Evolutionary conservation across 352 stramenopile species (phyloP), one percentile per base, ranked within the genome.

Genomic region (Globisporangium takayamanum): DNA sequence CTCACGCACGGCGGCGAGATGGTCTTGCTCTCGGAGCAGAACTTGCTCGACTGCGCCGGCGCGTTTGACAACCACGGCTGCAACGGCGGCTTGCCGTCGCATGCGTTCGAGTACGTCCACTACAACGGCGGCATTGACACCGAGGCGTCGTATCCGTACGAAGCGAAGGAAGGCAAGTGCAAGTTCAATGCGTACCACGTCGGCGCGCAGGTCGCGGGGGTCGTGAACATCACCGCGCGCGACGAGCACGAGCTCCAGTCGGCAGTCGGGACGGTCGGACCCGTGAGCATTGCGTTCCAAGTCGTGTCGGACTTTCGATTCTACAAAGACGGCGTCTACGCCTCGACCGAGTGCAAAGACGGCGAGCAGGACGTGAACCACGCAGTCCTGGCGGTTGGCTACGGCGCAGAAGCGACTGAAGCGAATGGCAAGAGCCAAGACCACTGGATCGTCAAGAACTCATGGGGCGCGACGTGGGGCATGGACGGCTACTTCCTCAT

Each of bases 391-490:
- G 92, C 94, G 1, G 96, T 99, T 30, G 97, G 97, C 39, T 99
- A 99, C 75, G 97, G 96, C 60, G 81, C 92, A 41, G 85, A 96
- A 53, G 15, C 0, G 15, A 46, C 41, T 0, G 82, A 87, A 49
- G 86, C 33, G 10, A 12, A 8, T 36, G 30, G 33, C 10, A 7
- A 5, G 5, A 10, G 84, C 61, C 86, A 79, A 48, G 77, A 87
- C 42, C 96, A 96, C 78, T 99, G 94, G 93, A 98, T 98, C 64
- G 85, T 99, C 45, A 99, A 98, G 76, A 99, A 99, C 79, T 98
- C 80, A 49, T 99, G 95, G 95, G 84, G 81, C 30, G 51, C 62
- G 6, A 57, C 65, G 41, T 99, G 96, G 96, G 97, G 97, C 72
- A 92, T 97, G 70, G 67, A 94, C 45, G 97, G 97, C 55, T 99